Evolutionary conservation across 2,329 filamentous ascomycete genomes (phyloP).

Genomic region (Penicillium sp.): DNA sequence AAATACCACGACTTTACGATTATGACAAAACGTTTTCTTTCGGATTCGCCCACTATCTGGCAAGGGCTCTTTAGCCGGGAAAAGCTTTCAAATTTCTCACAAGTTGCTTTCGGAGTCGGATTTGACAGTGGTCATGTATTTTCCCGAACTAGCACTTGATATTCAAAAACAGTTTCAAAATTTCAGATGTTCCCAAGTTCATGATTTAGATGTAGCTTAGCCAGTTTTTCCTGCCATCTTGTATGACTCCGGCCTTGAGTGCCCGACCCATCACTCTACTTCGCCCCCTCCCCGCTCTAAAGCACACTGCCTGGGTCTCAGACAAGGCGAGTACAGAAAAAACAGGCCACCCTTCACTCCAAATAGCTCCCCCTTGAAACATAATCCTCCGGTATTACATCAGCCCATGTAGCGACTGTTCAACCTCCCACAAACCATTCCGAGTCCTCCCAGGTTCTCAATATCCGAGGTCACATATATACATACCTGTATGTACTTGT

Average conservation of each 20-base stretch:
- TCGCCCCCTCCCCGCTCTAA: too few relatives aligned
- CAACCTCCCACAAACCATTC: neutral
- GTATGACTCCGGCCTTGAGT: neutral
- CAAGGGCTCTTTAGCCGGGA: conserved; percentile 15
- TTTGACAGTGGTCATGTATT: conserved; percentile 7
- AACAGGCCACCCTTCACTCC: neutral
- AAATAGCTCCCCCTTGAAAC: neutral
- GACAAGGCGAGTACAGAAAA: too few relatives aligned
- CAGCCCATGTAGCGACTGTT: neutral
- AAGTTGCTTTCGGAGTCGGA: neutral
- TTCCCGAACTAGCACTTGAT: conserved; percentile 11
- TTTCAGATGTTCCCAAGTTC: neutral
- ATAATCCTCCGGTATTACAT: neutral
- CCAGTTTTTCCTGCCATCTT: neutral
- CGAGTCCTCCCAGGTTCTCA: neutral
- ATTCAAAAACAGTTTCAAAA: conserved; percentile 10
- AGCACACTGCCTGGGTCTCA: neutral
- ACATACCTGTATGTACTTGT: neutral
- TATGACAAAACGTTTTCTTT: conserved; percentile 17
- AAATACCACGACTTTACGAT: conserved; percentile 25
- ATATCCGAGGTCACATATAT: neutral
- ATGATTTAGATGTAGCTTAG: neutral
- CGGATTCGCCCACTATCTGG: conserved; percentile 7
- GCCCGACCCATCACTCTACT: neutral
- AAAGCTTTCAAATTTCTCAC: conserved; percentile 9